These are phyloP conservation scores for Russula ochroleuca DNA, from an alignment of 768 basidiomycete genomes.

Conservation along the genomic window DNA sequence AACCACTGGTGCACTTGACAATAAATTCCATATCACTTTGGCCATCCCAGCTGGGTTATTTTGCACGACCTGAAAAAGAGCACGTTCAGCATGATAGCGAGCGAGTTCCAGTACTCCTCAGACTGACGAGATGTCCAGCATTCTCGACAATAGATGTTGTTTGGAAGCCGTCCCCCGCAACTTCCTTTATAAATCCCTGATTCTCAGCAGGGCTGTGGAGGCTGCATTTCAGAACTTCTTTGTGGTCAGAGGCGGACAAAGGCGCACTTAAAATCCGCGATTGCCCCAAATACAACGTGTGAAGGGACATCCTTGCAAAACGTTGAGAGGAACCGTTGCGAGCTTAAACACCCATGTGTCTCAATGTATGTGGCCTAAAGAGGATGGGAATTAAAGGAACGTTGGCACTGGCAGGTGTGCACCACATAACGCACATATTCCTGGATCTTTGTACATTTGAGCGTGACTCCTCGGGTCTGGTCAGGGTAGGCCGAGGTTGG, in stretches of 20 bases:
- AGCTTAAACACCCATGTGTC: background rate
- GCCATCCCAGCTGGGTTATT: slow-evolving; percentile 22
- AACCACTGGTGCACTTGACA: background rate
- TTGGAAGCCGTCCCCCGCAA: slow-evolving; percentile 12
- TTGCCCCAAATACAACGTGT: slow-evolving; percentile 22
- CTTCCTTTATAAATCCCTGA: slow-evolving; percentile 2
- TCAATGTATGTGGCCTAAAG: slow-evolving; percentile 19
- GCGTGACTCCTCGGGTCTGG: slow-evolving; percentile 43
- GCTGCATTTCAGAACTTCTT: background rate
- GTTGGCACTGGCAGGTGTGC: background rate
- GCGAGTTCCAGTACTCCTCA: background rate
- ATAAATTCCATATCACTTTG: slow-evolving; percentile 1
- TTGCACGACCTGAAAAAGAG: slow-evolving; percentile 8
- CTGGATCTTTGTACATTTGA: slow-evolving; percentile 45
- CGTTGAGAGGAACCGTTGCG: slow-evolving; percentile 13
- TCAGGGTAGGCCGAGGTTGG: slow-evolving; percentile 44
- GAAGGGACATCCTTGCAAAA: slow-evolving; percentile 25
- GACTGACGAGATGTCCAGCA: slow-evolving; percentile 24
- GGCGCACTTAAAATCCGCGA: slow-evolving; percentile 20
- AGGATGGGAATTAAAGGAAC: background rate
- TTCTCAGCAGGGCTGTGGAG: slow-evolving; percentile 18
- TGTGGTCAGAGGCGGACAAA: background rate
- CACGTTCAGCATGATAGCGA: background rate
- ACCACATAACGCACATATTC: slow-evolving; percentile 35
- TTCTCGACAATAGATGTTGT: slow-evolving; percentile 17